phyloP scores from a whole-genome alignment of 805 yeast genomes.

The Starmerella gropengiesseri region DNA sequence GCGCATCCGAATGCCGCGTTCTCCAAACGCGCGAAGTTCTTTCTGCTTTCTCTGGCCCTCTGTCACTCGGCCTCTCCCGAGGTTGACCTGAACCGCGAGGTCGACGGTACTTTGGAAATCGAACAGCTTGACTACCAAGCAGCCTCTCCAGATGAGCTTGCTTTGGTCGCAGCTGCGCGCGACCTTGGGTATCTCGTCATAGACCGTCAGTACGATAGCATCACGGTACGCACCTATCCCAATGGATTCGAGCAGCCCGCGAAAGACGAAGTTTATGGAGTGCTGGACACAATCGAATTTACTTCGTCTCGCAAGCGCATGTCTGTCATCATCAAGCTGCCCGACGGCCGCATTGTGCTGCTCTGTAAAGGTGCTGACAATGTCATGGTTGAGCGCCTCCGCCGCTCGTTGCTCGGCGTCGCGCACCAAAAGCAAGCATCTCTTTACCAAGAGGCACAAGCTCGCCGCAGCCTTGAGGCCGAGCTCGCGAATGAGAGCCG shows the following conservation, averaged over 20 bases:
- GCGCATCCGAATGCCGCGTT: constrained; percentile 57
- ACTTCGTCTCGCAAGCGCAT: constrained; percentile 82
- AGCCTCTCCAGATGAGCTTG: constrained; percentile 93
- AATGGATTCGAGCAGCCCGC: constrained; percentile 62
- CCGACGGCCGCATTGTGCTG: constrained; percentile 62
- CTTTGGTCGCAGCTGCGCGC: constrained; percentile 85
- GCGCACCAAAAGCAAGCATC: constrained; percentile 60
- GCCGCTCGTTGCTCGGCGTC: constrained; percentile 37
- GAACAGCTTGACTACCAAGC: constrained; percentile 73
- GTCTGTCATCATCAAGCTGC: constrained; percentile 75
- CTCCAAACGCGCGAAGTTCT: constrained; percentile 64
- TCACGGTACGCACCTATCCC: constrained; percentile 72
- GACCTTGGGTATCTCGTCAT: constrained; percentile 85
- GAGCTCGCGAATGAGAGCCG: constrained; percentile 21
- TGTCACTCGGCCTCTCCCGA: constrained; percentile 88
- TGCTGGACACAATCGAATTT: constrained; percentile 76
- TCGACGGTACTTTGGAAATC: constrained; percentile 34
- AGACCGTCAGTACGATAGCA: constrained; percentile 48
- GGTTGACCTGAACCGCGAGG: constrained; percentile 27
- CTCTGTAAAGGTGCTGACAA: constrained; percentile 96
- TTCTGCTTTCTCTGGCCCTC: constrained; percentile 67
- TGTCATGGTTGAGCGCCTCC: constrained; percentile 63
- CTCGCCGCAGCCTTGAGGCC: constrained; percentile 70
- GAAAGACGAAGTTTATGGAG: constrained; percentile 53
- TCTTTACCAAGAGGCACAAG: constrained; percentile 43